These are phyloP conservation scores for Pelagomonas calceolata DNA, from an alignment of 108 stramenopile genomes.

Conservation along the genomic window DNA sequence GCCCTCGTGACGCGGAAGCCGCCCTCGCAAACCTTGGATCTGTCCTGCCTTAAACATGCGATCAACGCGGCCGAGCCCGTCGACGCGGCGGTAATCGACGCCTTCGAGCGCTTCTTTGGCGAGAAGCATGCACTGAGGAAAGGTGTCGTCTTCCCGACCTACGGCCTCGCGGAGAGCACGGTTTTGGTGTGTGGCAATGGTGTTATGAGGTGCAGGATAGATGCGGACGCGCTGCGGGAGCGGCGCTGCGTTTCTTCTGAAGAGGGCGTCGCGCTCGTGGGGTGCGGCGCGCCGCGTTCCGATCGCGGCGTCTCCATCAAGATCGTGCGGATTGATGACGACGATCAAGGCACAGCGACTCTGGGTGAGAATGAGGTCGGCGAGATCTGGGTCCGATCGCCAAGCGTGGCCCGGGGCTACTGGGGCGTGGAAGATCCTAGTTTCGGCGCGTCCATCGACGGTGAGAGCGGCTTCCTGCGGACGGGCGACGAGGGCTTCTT, in stretches of 20 bases:
- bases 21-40: constrained; percentile 45
- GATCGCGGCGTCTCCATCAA: constrained; percentile 57
- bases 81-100: constrained; percentile 9
- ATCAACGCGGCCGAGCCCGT: constrained; percentile 97
- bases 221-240: constrained; percentile 1
- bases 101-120: neutral
- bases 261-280: constrained; percentile 31
- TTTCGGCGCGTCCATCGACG: constrained; percentile 34
- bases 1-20: constrained; percentile 74
- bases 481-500: constrained; percentile 97
- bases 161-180: constrained; percentile 96
- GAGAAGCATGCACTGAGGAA: constrained; percentile 33
- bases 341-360: constrained; percentile 30
- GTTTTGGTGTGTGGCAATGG: constrained; percentile 79
- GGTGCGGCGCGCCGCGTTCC: constrained; percentile 46
- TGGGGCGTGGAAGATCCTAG: constrained; percentile 40
- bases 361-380: constrained; percentile 50
- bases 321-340: constrained; percentile 43
- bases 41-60: constrained; percentile 70
- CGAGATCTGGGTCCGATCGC: constrained; percentile 84
- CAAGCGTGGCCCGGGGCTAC: constrained; percentile 73
- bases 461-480: constrained; percentile 39
- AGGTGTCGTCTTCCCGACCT: constrained; percentile 72
- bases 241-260: neutral
- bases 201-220: constrained; percentile 30